Evolutionary conservation across 2,329 filamentous ascomycete genomes (phyloP).

Genomic region (Sporothrix globosa): DNA sequence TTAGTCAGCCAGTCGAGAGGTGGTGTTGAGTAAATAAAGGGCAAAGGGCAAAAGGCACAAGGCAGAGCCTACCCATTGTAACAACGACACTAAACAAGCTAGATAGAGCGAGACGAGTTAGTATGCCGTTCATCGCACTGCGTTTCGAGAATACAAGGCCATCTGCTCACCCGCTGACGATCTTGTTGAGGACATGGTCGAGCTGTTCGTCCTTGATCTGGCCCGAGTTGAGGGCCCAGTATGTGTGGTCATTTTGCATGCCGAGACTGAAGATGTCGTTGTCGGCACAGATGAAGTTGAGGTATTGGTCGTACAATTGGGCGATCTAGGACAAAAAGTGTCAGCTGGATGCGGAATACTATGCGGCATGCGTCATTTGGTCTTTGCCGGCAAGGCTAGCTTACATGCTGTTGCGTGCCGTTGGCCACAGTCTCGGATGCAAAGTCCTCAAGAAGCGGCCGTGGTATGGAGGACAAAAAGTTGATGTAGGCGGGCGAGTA

Average conservation of each 20-base stretch:
- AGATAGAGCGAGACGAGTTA: not conserved
- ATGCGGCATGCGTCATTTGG: no score
- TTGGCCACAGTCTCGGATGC: constrained; percentile 82
- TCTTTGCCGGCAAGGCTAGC: not conserved
- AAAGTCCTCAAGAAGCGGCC: constrained; percentile 91
- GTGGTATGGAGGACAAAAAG: constrained; percentile 90
- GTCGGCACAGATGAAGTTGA: constrained; percentile 96
- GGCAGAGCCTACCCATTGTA: constrained; percentile 75
- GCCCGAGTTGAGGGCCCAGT: constrained; percentile 94
- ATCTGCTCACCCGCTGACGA: constrained; percentile 70
- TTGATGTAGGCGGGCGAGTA: constrained; percentile 97
- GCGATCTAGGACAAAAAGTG: constrained; percentile 62
- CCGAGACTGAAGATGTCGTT: constrained; percentile 94
- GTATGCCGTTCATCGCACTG: not conserved
- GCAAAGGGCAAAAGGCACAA: no score
- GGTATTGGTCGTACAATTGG: constrained; percentile 92
- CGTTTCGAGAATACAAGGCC: not conserved
- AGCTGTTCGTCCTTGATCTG: constrained; percentile 88
- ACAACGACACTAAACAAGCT: constrained; percentile 91
- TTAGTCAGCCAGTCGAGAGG: not conserved
- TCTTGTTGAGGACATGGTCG: constrained; percentile 82
- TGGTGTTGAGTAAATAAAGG: no score
- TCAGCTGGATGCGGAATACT: not conserved
- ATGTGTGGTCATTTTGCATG: constrained; percentile 86
- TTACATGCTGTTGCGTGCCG: constrained; percentile 70